Evolutionary conservation across 192 early-diverging fungal genomes (phyloP).

Genomic region (Coemansia erecta): DNA sequence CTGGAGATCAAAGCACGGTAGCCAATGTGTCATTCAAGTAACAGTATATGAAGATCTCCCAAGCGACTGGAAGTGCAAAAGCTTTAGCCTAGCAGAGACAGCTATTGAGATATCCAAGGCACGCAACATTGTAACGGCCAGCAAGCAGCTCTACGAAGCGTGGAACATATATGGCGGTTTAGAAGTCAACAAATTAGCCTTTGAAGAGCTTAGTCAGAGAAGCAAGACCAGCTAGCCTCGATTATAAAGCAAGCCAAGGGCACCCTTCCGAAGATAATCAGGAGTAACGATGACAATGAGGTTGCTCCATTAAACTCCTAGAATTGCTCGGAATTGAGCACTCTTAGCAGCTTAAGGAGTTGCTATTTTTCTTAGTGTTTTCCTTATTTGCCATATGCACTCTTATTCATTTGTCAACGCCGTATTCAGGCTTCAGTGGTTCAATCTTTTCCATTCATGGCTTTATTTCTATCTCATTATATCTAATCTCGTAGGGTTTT

Average conservation of each 20-base stretch:
- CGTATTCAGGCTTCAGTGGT: too few relatives aligned
- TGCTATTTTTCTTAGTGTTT: too few relatives aligned
- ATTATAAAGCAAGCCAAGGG: not conserved
- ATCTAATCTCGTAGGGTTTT: too few relatives aligned
- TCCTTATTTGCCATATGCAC: too few relatives aligned
- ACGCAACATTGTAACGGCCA: constrained; percentile 2
- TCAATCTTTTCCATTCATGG: too few relatives aligned
- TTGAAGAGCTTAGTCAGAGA: not conserved
- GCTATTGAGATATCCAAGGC: not conserved
- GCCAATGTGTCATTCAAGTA: not conserved
- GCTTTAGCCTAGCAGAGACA: not conserved
- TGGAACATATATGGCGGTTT: not conserved
- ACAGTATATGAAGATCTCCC: not conserved
- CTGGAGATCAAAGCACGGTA: not conserved
- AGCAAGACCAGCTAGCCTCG: not conserved
- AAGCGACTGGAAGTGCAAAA: constrained; percentile 1
- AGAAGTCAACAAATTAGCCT: not conserved
- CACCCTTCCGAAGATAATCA: too few relatives aligned
- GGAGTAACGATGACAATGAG: too few relatives aligned
- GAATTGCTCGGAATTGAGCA: too few relatives aligned
- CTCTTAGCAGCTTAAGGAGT: too few relatives aligned
- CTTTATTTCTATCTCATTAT: too few relatives aligned
- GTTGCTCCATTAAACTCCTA: too few relatives aligned
- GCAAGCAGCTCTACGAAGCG: not conserved
- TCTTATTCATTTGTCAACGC: too few relatives aligned